phyloP scores from a whole-genome alignment of 2,329 filamentous ascomycete species.

The Didymella keratinophila region DNA sequence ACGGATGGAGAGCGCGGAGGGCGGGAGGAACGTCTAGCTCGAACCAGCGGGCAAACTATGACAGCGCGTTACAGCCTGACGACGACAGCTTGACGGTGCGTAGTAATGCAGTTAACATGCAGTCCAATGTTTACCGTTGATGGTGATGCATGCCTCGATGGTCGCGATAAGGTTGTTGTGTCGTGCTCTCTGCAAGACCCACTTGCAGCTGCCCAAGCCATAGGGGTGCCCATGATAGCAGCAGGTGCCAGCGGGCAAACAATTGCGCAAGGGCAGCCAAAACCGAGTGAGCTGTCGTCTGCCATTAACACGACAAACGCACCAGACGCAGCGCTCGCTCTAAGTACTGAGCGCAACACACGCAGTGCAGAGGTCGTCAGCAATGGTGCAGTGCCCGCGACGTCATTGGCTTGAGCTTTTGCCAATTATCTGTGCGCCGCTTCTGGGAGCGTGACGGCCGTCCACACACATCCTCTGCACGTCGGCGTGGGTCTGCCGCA shows the following conservation, averaged over 20 bases:
- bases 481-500: slow-evolving; percentile 37
- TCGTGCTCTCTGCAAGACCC: slow-evolving; percentile 13
- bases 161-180: slow-evolving; percentile 16
- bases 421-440: slow-evolving; percentile 34
- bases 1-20: slow-evolving; percentile 20
- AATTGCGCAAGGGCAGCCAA: slow-evolving; percentile 3
- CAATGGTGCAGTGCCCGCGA: slow-evolving; percentile 24
- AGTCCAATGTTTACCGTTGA: slow-evolving; percentile 1
- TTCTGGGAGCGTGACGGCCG: slow-evolving; percentile 27
- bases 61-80: slow-evolving; percentile 8
- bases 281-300: background rate
- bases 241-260: slow-evolving; percentile 11
- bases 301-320: background rate
- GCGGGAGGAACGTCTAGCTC: slow-evolving; percentile 22
- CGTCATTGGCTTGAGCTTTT: slow-evolving; percentile 37
- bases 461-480: slow-evolving; percentile 36
- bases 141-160: slow-evolving; percentile 11
- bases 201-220: slow-evolving; percentile 17
- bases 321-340: slow-evolving; percentile 10
- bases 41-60: slow-evolving; percentile 10
- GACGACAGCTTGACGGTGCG: slow-evolving; percentile 3
- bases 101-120: background rate
- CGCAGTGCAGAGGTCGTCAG: slow-evolving; percentile 4
- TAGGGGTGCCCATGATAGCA: slow-evolving; percentile 4
- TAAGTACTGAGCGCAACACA: slow-evolving; percentile 11